Evolutionary conservation across 768 basidiomycete genomes (phyloP).

Genomic region (Collybia nuda): DNA sequence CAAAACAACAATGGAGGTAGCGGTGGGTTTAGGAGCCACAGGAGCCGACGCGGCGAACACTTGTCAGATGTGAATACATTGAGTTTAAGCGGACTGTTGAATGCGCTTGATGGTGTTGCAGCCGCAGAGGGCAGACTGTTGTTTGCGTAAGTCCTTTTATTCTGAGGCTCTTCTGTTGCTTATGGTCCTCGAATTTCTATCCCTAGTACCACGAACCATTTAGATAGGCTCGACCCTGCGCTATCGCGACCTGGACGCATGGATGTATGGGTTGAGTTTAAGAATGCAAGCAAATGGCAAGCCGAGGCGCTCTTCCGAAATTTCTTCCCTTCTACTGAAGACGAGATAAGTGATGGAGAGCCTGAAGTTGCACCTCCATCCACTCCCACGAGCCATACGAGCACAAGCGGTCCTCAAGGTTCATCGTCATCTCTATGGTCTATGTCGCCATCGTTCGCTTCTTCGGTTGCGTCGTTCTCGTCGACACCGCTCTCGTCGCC

Average conservation of each 20-base stretch:
- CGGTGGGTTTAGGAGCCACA: constrained; percentile 31
- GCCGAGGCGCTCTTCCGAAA: constrained; percentile 86
- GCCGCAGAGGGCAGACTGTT: constrained; percentile 86
- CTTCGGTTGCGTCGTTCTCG: constrained; percentile 29
- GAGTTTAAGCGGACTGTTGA: constrained; percentile 77
- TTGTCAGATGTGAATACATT: constrained; percentile 80
- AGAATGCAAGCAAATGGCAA: constrained; percentile 82
- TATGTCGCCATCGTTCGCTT: constrained; percentile 9
- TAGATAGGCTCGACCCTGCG: constrained; percentile 89
- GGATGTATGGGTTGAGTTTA: constrained; percentile 94
- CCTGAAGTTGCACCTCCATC: constrained; percentile 24
- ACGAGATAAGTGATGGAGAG: constrained; percentile 30
- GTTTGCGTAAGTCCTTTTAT: constrained; percentile 70
- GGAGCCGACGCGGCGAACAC: constrained; percentile 49
- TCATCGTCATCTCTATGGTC: constrained; percentile 26
- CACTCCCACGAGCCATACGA: neutral
- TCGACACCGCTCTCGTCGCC: constrained; percentile 40
- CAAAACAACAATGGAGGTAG: constrained; percentile 14
- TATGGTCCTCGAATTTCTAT: constrained; percentile 1
- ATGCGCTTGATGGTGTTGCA: constrained; percentile 84
- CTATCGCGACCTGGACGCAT: constrained; percentile 89
- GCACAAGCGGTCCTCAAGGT: constrained; percentile 7
- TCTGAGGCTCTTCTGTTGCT: constrained; percentile 26
- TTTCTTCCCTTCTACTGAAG: constrained; percentile 82
- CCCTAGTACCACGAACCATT: constrained; percentile 80